Percentiles rank a stretch among this genome's conserved stretches.
These are phyloP conservation scores for Penicillium herquei DNA, from an alignment of 495 filamentous ascomycete genomes.

Conservation along the genomic window DNA sequence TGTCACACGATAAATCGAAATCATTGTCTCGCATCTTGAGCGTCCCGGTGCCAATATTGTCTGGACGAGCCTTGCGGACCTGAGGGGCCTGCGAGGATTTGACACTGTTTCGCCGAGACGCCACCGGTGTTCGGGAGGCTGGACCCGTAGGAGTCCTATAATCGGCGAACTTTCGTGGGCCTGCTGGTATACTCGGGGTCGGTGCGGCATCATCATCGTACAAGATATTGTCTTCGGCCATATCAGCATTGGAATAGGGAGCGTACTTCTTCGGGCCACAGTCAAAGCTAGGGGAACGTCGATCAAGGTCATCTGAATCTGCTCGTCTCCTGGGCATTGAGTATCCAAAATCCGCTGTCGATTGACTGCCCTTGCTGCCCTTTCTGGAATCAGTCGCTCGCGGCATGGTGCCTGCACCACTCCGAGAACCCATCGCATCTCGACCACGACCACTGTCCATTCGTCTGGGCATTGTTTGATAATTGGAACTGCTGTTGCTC, in stretches of 20 bases:
- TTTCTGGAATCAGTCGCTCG: slow-evolving; percentile 44
- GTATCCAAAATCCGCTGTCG: slow-evolving; percentile 63
- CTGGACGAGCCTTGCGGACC: slow-evolving; percentile 31
- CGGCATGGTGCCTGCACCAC: slow-evolving; percentile 24
- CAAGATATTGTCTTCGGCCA: slow-evolving; percentile 25
- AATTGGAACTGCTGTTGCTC: slow-evolving; percentile 81
- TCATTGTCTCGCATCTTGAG: slow-evolving; percentile 33
- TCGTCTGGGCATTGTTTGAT: slow-evolving; percentile 58
- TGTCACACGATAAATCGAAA: slow-evolving; percentile 22
- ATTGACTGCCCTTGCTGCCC: slow-evolving; percentile 73
- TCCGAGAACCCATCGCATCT: slow-evolving; percentile 37
- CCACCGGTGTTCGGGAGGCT: slow-evolving; percentile 40
- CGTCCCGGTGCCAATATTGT: slow-evolving; percentile 39
- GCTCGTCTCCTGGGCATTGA: slow-evolving; percentile 48
- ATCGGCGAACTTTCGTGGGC: slow-evolving; percentile 57
- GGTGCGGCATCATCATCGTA: slow-evolving; percentile 76
- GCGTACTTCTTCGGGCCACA: slow-evolving; percentile 47
- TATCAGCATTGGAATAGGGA: slow-evolving; percentile 23
- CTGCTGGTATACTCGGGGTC: slow-evolving; percentile 80
- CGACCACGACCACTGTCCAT: slow-evolving; percentile 60
- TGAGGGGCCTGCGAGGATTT: slow-evolving; percentile 58
- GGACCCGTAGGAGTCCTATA: slow-evolving; percentile 45
- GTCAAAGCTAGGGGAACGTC: slow-evolving; percentile 78
- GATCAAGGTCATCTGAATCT: slow-evolving; percentile 50
- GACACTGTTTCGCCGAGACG: slow-evolving; percentile 58